phyloP scores from a whole-genome alignment of 2,329 filamentous ascomycete genomes.

The Phialophora chinensis region DNA sequence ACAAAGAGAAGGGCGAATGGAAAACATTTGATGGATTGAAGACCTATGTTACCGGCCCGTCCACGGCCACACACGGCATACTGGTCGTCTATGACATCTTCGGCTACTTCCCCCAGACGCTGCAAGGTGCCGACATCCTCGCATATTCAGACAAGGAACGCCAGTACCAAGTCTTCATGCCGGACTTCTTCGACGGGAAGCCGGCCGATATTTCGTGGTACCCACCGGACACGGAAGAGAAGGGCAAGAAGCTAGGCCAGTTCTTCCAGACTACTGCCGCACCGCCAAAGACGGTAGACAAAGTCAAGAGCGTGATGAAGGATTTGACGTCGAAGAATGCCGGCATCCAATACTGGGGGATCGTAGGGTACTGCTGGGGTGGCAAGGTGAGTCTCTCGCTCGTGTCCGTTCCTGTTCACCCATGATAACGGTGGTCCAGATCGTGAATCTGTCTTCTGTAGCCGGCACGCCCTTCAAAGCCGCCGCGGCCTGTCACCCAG shows the following conservation, averaged over 20 bases:
- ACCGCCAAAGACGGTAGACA: conserved; percentile 62
- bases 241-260: conserved; percentile 63
- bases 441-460: conserved; percentile 60
- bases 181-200: conserved; percentile 85
- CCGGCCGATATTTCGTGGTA: conserved; percentile 69
- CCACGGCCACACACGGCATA: conserved; percentile 62
- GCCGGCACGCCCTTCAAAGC: conserved; percentile 63
- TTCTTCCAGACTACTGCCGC: conserved; percentile 65
- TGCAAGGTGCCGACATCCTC: conserved; percentile 69
- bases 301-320: conserved; percentile 61
- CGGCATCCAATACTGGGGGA: conserved; percentile 61
- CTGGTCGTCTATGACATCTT: conserved; percentile 63
- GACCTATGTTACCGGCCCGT: conserved; percentile 65
- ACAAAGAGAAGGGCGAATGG: conserved; percentile 60
- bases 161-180: conserved; percentile 86
- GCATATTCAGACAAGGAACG: conserved; percentile 67
- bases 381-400: conserved; percentile 47
- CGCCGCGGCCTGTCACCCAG: conserved; percentile 63
- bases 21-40: conserved; percentile 66
- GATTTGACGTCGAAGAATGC: conserved; percentile 58
- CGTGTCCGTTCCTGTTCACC: neutral
- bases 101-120: conserved; percentile 67
- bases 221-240: conserved; percentile 65
- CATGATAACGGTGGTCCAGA: conserved; percentile 21
- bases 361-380: conserved; percentile 68